These are phyloP conservation scores for Blastobotrys attinorum DNA, from an alignment of 805 yeast genomes.

Conservation along the genomic window DNA sequence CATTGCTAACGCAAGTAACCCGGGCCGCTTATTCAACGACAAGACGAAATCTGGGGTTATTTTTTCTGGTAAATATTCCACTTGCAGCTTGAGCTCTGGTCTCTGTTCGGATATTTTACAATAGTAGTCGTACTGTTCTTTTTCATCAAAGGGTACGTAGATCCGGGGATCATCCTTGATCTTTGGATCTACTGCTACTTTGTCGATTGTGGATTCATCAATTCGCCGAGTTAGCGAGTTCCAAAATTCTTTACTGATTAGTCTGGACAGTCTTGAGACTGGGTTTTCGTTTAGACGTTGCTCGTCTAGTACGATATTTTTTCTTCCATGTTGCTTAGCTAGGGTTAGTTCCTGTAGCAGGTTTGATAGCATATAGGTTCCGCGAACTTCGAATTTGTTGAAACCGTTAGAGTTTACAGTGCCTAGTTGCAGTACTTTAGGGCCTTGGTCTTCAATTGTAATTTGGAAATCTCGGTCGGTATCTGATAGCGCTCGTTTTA, in stretches of 20 bases:
- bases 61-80: constrained; percentile 64
- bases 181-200: constrained; percentile 73
- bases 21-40: constrained; percentile 75
- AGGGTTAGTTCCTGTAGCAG: constrained; percentile 81
- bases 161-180: constrained; percentile 52
- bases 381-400: constrained; percentile 64
- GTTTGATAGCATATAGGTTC: constrained; percentile 85
- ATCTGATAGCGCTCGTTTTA: no score
- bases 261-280: constrained; percentile 62
- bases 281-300: constrained; percentile 82
- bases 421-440: constrained; percentile 70
- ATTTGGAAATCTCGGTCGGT: constrained; percentile 80
- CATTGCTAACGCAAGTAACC: constrained; percentile 75
- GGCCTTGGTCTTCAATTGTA: constrained; percentile 78
- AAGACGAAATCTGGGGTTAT: constrained; percentile 73
- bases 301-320: constrained; percentile 73
- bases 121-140: constrained; percentile 69
- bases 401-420: constrained; percentile 82
- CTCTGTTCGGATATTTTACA: constrained; percentile 41
- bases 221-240: constrained; percentile 62
- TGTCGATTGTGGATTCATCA: constrained; percentile 51
- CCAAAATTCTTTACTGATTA: constrained; percentile 78
- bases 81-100: constrained; percentile 57
- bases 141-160: constrained; percentile 63
- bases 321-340: constrained; percentile 73